Base-by-base conservation (phyloP, 2,329 filamentous ascomycete genomes). In the Aaosphaeria pasadenensis region DNA sequence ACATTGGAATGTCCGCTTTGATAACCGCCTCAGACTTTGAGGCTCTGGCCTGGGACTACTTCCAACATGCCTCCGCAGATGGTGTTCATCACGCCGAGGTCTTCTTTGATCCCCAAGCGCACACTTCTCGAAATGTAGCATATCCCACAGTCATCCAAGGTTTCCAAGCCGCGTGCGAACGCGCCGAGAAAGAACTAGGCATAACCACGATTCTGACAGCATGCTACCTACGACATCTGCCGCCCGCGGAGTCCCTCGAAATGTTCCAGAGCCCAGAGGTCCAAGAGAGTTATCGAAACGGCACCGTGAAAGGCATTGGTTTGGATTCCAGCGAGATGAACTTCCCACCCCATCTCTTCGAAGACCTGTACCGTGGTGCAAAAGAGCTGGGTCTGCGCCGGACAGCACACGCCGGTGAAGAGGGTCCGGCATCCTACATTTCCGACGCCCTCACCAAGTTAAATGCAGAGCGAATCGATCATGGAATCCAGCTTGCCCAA, bases 101-200 rank as follows among this genome's bases (percentile, higher is more conserved):
- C 54, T 91, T 90, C 73, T 91, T 91, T 71, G 88, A 91, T 65
- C 87, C 88, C 1, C 87, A 91, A 68, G 86, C 85, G 1, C 88
- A 91, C 67, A 79, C 82, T 4, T 72, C 71, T 9, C 79, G 87
- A 13, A 84, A 84, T 5, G 71, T 91, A 4, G 56, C 75, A 6
- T 86, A 88, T 62, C 72, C 77, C 11, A 85, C 81, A 2, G 78
- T 91, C 24, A 76, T 90, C 4, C 63, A 69, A 3, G 88, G 88
- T 3, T 83, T 89, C 57, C 72, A 71, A 0, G 74, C 75, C 1
- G 88, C 85, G 1, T 79, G 84, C 56, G 62, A 70, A 46, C 77
- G 81, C 24, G 87, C 87, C 1, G 74, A 82, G 59, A 66, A 64
- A 42, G 81, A 88, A 50, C 74, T 88, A n/a, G 82, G 79, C 24